Base-by-base conservation (phyloP, 1,284 basidiomycete species). In the Abortiporus biennis region DNA sequence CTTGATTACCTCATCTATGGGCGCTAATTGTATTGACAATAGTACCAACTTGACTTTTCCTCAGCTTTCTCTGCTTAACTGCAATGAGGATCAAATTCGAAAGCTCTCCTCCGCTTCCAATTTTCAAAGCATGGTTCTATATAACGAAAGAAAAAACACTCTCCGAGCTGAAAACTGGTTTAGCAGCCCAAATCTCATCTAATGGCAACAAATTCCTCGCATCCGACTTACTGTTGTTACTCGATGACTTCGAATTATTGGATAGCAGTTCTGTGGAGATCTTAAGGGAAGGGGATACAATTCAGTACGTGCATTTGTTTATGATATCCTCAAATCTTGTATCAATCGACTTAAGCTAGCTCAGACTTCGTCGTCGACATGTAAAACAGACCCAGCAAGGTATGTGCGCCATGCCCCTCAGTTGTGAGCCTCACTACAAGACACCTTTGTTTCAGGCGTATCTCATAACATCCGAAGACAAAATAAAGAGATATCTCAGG, bases 191-290 rank as follows among this genome's bases (percentile, higher is more conserved):
- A 15, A 43, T 66, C 8, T 48, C 42, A 6, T 43, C 52, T 1
- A 45, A 64, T 23, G 51, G 43, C 8, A 47, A 51, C 24, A 47
- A 43, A 1, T 38, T 42, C 8, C 22, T 61, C 4, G 41, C 40
- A 6, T 29, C 44, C 19, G 53, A 63, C 23, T 45, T 68, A 11
- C 29, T 46, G 3, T 59, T 75, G 9, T 50, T 62, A 11, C 54
- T 74, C 17, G 72, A 74, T 29, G 70, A 62, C 15, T 75, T 70
- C 40, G 65, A 70, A 48, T 54, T 74, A 1, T 59, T 74, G 2
- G 64, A 72, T 36, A 35, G 53, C 4, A 64, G 59, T 13, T 49
- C 61, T 0, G 51, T 72, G n/a, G 54, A 59, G 19, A 52, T 74
- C 6, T 43, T 74, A 1, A 58, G 64, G 35, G 73, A 75, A 23